phyloP scores from a whole-genome alignment of 1,139 yeast species.

The Spencermartinsiella ligniputridi region DNA sequence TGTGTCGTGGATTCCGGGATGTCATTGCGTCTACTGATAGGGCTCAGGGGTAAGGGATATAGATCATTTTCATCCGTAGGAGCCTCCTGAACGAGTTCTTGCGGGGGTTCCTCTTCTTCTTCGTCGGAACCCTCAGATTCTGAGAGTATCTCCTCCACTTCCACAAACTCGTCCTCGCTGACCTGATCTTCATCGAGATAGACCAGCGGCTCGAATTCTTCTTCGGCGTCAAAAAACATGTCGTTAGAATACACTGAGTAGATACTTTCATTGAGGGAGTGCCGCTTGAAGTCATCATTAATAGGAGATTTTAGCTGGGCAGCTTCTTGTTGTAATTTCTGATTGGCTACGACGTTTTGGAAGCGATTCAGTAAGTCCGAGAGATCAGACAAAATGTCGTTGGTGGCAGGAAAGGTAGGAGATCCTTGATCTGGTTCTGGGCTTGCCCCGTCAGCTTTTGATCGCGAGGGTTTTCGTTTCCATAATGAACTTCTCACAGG shows the following conservation, averaged over 20 bases:
- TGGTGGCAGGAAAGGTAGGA: constrained; percentile 5
- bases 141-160: constrained; percentile 22
- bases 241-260: constrained; percentile 41
- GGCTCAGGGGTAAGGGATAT: constrained; percentile 58
- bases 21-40: constrained; percentile 53
- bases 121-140: constrained; percentile 15
- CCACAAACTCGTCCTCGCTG: constrained; percentile 25
- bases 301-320: constrained; percentile 5
- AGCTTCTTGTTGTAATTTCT: constrained; percentile 7
- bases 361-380: background rate
- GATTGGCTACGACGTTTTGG: constrained; percentile 1
- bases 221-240: constrained; percentile 69
- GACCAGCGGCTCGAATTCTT: constrained; percentile 39
- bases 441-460: background rate
- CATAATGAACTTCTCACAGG: constrained; percentile 22
- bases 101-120: constrained; percentile 24
- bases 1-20: constrained; percentile 56
- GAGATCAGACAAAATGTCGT: constrained; percentile 6
- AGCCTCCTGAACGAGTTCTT: constrained; percentile 8
- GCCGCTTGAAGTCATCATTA: constrained; percentile 5
- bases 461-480: constrained; percentile 14
- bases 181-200: constrained; percentile 29
- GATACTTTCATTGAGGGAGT: constrained; percentile 15
- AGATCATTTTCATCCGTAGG: constrained; percentile 33
- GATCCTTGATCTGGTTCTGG: background rate